phyloP scores from a whole-genome alignment of 2,329 filamentous ascomycete species.

The Penicillium corylophilum region DNA sequence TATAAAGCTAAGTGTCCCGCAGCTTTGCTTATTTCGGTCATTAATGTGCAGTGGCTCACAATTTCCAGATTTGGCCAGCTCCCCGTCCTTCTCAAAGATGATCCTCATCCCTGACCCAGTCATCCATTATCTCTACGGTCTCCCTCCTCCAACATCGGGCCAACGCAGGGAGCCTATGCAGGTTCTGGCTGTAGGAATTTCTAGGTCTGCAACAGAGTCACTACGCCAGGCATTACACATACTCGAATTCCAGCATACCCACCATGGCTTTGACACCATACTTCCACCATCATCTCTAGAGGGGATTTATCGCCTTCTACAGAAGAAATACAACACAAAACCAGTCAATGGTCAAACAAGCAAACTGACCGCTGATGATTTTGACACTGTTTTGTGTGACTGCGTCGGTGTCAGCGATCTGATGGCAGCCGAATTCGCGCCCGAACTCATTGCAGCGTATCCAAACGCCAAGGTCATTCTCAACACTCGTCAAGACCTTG shows the following conservation, averaged over 20 bases:
- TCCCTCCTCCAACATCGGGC: constrained; percentile 5
- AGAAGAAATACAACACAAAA: constrained; percentile 15
- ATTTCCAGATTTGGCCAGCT: too few species aligned
- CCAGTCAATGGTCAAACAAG: not conserved
- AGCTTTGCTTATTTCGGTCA: too few species aligned
- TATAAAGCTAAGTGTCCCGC: too few species aligned
- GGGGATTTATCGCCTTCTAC: constrained; percentile 5
- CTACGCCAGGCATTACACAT: constrained; percentile 25
- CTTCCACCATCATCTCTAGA: constrained; percentile 8
- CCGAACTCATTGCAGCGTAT: constrained; percentile 37
- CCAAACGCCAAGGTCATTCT: constrained; percentile 28
- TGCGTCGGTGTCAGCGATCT: constrained; percentile 34
- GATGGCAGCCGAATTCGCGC: constrained; percentile 32
- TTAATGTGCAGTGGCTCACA: too few species aligned
- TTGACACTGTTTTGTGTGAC: constrained; percentile 33
- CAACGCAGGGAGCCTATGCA: constrained; percentile 19
- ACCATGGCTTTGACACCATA: constrained; percentile 23
- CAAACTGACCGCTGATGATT: constrained; percentile 20
- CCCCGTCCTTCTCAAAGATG: too few species aligned
- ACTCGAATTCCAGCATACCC: constrained; percentile 26
- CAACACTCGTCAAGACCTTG: constrained; percentile 14
- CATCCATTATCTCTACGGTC: constrained; percentile 8
- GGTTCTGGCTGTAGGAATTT: constrained; percentile 26
- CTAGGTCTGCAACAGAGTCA: constrained; percentile 26
- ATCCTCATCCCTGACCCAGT: too few species aligned